Percentiles rank a stretch among this genome's conserved stretches.
phyloP scores from a whole-genome alignment of 306 rosid genomes.

The Dalbergia cultrata region DNA sequence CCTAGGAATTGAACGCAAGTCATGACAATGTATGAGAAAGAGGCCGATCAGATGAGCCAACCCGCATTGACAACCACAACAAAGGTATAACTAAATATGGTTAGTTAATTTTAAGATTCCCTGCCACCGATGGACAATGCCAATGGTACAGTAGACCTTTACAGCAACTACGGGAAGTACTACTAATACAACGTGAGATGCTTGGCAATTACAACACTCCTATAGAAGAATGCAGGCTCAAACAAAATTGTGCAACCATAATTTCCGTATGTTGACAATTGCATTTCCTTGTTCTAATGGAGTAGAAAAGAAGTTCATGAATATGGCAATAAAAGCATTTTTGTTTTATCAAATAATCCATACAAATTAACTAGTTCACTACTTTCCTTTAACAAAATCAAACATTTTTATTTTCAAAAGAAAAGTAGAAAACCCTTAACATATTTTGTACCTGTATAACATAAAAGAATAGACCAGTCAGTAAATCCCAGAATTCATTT shows the following conservation, averaged over 20 bases:
- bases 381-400: conserved; percentile 6
- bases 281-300: conserved; percentile 27
- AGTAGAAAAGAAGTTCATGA: conserved; percentile 16
- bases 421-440: background rate
- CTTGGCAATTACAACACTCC: conserved; percentile 18
- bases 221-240: conserved; percentile 18
- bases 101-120: background rate
- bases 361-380: conserved; percentile 19
- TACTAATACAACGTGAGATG: conserved; percentile 15
- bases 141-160: conserved; percentile 20
- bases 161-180: conserved; percentile 37
- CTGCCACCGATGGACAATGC: conserved; percentile 7
- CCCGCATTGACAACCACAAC: background rate
- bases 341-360: conserved; percentile 22
- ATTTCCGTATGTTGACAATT: background rate
- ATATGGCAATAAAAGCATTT: conserved; percentile 22
- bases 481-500: conserved; percentile 39
- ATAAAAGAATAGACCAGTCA: conserved; percentile 23
- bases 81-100: background rate
- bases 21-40: no score
- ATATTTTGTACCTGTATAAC: conserved; percentile 8
- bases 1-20: no score
- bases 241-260: conserved; percentile 20
- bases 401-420: conserved; percentile 4
- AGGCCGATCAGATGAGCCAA: no score